Conservation (phyloP, 345 rosid species). For the Eutrema yunnanense region DNA sequence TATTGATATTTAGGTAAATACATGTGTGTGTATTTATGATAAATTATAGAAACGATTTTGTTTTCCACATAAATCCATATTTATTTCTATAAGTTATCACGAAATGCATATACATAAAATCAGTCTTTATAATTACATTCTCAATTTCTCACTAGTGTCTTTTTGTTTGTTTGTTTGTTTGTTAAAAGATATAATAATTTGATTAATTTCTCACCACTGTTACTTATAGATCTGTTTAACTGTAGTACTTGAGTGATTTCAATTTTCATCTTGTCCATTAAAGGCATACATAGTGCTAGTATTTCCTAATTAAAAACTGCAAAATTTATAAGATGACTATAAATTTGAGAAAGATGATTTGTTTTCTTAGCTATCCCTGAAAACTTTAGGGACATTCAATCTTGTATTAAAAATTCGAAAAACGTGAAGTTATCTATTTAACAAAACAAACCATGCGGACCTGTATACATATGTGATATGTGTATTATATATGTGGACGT, state of each 20-base stretch:
- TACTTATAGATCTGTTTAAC: not conserved
- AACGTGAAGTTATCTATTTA: too few relatives aligned
- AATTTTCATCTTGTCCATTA: too few relatives aligned
- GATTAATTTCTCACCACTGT: not conserved
- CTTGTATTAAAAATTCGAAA: not conserved
- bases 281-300: too few relatives aligned
- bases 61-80: not conserved
- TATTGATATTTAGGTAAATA: slow-evolving; percentile 5
- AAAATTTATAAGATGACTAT: too few relatives aligned
- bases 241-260: not conserved
- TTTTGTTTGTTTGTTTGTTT: too few relatives aligned
- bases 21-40: slow-evolving; percentile 15
- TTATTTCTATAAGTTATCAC: not conserved
- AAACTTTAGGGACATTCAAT: not conserved
- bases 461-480: not conserved
- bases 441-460: not conserved
- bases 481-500: slow-evolving; percentile 20
- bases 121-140: not conserved
- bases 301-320: too few relatives aligned
- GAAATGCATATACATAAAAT: not conserved
- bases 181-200: too few relatives aligned
- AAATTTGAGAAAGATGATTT: too few relatives aligned
- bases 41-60: not conserved
- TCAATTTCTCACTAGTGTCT: not conserved
- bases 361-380: not conserved